A percentile compares a stretch with the other conserved stretches of the same genome.
Conservation (phyloP, 2,329 filamentous ascomycete genomes). For the Fusarium nematophilum region DNA sequence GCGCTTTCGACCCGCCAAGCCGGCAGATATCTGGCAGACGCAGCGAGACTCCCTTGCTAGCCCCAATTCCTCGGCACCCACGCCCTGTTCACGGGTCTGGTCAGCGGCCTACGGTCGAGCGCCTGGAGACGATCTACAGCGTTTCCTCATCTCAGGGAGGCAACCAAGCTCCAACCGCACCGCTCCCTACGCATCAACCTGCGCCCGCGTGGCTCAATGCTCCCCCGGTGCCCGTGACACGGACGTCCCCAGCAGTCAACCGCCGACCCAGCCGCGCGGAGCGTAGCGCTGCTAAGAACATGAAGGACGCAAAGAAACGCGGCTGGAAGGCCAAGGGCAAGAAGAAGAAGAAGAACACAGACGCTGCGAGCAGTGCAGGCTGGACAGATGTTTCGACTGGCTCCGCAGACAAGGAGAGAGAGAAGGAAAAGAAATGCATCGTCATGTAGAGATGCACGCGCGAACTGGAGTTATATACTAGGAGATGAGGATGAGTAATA, state of each 20-base stretch:
- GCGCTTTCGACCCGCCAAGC: constrained; percentile 61
- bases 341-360: constrained; percentile 55
- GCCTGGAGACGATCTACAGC: constrained; percentile 67
- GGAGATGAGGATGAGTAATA: constrained; percentile 14
- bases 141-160: constrained; percentile 37
- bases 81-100: constrained; percentile 49
- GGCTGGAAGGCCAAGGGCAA: constrained; percentile 63
- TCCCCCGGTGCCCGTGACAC: constrained; percentile 48
- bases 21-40: constrained; percentile 48
- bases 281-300: constrained; percentile 71
- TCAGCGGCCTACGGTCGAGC: constrained; percentile 61
- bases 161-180: constrained; percentile 15
- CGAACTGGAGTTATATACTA: constrained; percentile 3
- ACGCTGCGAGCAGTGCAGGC: constrained; percentile 57
- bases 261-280: constrained; percentile 67
- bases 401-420: constrained; percentile 48
- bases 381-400: constrained; percentile 64
- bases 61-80: constrained; percentile 65
- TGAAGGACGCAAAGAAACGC: constrained; percentile 68
- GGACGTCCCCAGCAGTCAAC: constrained; percentile 56
- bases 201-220: constrained; percentile 52
- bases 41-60: constrained; percentile 60
- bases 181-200: constrained; percentile 30
- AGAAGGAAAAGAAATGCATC: constrained; percentile 62
- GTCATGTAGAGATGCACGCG: constrained; percentile 58